Conservation (phyloP, 495 filamentous ascomycete genomes). For the Podospora conica region DNA sequence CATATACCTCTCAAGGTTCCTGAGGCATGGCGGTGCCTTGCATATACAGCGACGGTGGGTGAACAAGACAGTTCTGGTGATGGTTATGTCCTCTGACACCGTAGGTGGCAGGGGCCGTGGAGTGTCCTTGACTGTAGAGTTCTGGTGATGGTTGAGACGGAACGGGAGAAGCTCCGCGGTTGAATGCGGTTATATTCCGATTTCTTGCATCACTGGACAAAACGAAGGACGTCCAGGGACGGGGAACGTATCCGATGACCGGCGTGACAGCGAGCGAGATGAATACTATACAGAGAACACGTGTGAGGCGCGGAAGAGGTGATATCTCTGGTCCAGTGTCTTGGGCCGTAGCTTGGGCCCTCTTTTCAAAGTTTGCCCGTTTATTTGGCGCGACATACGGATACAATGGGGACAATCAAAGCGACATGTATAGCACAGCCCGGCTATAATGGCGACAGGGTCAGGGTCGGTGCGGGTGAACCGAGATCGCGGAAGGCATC, state of each 20-base stretch:
- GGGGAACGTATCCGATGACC: neutral
- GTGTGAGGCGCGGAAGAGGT: neutral
- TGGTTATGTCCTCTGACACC: no score
- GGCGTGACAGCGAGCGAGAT: neutral
- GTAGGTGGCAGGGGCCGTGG: no score
- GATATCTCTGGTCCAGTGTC: neutral
- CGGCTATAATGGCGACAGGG: neutral
- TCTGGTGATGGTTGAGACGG: neutral
- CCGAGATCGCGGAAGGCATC: slow-evolving; percentile 6
- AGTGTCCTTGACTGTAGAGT: no score
- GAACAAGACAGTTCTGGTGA: neutral
- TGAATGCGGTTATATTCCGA: no score
- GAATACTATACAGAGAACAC: neutral
- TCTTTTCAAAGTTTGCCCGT: neutral
- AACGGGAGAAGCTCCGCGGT: neutral
- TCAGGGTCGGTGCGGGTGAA: slow-evolving; percentile 9
- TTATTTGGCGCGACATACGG: neutral
- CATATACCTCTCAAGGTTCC: neutral
- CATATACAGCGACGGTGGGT: neutral
- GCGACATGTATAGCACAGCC: neutral
- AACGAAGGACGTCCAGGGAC: no score
- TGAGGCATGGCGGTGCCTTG: no score
- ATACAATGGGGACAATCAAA: neutral
- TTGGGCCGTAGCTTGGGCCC: neutral
- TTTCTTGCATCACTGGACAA: neutral